Base-by-base conservation (phyloP, 2,329 filamentous ascomycete genomes). In the Ophiocordyceps camponoti-rufipedis region DNA sequence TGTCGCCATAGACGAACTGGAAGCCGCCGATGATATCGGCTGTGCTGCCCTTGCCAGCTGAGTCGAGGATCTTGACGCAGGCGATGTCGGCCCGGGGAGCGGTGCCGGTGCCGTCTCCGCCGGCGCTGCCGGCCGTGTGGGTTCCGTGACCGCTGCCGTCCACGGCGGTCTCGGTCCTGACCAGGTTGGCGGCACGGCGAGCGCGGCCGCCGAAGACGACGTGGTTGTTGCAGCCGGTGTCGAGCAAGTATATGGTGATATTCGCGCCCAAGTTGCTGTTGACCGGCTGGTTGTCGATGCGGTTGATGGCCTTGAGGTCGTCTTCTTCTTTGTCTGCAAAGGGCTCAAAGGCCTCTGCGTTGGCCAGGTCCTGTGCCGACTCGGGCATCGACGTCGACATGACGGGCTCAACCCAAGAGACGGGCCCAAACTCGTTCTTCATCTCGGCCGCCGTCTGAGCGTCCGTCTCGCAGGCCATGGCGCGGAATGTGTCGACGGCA, bases 131-230 rank as follows among this genome's bases (percentile, higher is more conserved):
- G 10, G 75, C 69, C 28, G 78, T 74, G 62, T 81, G 78, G 46
- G 67, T 76, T 39, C 78, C 78, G 58, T 81, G 78, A 12, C 77
- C 77, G 53, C 78, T 74, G 51, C 71, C 65, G 45, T 79, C 74
- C 4, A 65, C 66, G 54, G 75, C 64, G 38, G 60, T 16, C 56
- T 44, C 56, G 44, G 54, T 51, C 59, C 71, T 63, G 44, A 74
- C 59, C 47, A 72, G 70, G 60, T 75, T 76, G 53, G 64, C 69
- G 16, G 59, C 72, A 48, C 70, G 67, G 38, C 56, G 64, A 16
- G 74, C 75, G 47, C 75, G 71, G 43, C 70, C 72, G 56, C 70
- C 63, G 51, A 73, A 78, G 55, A 77, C 70, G 41, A 56, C 53
- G 59, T 83, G 79, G 6, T 66, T 61, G 46, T 62, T 62, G 56